phyloP scores from a whole-genome alignment of 2,329 filamentous ascomycete species.

The Magnaporthiopsis incrustans region DNA sequence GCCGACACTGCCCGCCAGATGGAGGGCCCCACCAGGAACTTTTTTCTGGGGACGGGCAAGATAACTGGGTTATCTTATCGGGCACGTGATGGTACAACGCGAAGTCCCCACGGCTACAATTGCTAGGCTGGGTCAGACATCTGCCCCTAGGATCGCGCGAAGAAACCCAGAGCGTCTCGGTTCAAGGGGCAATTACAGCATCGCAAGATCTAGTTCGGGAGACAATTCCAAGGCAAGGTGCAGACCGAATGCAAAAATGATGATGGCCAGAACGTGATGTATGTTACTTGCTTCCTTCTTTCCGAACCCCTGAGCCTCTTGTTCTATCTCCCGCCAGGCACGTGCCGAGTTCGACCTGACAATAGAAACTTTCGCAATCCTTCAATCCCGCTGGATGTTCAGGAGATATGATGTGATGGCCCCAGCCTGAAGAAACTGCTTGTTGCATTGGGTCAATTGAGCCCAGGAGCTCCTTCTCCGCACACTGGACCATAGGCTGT shows the following conservation, averaged over 20 bases:
- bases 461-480: not conserved
- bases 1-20: not conserved
- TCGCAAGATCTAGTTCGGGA: not conserved
- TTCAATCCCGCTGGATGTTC: not conserved
- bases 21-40: not conserved
- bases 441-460: not conserved
- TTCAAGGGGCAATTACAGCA: not conserved
- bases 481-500: not conserved
- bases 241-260: not conserved
- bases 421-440: not conserved
- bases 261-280: not conserved
- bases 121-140: too few species aligned
- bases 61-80: not conserved
- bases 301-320: not conserved
- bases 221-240: not conserved
- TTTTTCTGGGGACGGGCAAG: not conserved
- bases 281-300: not conserved
- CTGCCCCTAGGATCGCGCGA: too few species aligned
- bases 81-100: not conserved
- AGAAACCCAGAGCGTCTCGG: not conserved
- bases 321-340: not conserved
- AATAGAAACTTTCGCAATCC: not conserved
- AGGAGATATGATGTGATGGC: not conserved
- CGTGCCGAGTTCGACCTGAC: not conserved
- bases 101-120: too few species aligned